These are phyloP conservation scores for Tetrahymena borealis DNA, from an alignment of 73 alveolate genomes.

Conservation along the genomic window DNA sequence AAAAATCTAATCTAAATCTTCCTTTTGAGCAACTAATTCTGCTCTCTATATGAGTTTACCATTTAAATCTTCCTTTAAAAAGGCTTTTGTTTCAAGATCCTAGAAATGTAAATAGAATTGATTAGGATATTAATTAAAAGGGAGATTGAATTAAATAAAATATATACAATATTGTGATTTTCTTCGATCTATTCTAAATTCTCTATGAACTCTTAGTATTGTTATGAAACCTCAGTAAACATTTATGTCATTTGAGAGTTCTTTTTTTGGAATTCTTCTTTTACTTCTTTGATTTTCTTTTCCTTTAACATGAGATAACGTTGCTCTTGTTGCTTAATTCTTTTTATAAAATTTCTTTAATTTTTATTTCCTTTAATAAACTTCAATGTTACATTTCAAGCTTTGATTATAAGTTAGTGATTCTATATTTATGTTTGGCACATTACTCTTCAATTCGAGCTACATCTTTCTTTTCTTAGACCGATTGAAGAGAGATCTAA, in stretches of 20 bases:
- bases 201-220: not conserved
- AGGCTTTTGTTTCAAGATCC: slow-evolving; percentile 27
- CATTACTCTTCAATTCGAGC: not conserved
- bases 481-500: not conserved
- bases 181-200: not conserved
- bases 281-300: not conserved
- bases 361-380: not conserved
- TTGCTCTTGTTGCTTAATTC: not conserved
- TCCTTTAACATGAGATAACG: not conserved
- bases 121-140: not conserved
- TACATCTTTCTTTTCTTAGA: not conserved
- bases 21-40: slow-evolving; percentile 36
- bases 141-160: no score
- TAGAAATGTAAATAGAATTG: not conserved
- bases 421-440: not conserved
- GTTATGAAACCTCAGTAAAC: not conserved
- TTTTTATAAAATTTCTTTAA: not conserved
- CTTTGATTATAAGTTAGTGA: not conserved
- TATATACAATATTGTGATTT: not conserved
- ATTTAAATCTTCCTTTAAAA: slow-evolving; percentile 23
- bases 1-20: slow-evolving; percentile 32
- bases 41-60: slow-evolving; percentile 33
- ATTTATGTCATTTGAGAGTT: not conserved
- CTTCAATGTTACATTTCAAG: not conserved
- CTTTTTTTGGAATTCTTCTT: not conserved